A percentile compares a stretch with the other conserved stretches of the same genome.
phyloP scores from a whole-genome alignment of 1,284 basidiomycete species.

The Puccinia brachypodii region DNA sequence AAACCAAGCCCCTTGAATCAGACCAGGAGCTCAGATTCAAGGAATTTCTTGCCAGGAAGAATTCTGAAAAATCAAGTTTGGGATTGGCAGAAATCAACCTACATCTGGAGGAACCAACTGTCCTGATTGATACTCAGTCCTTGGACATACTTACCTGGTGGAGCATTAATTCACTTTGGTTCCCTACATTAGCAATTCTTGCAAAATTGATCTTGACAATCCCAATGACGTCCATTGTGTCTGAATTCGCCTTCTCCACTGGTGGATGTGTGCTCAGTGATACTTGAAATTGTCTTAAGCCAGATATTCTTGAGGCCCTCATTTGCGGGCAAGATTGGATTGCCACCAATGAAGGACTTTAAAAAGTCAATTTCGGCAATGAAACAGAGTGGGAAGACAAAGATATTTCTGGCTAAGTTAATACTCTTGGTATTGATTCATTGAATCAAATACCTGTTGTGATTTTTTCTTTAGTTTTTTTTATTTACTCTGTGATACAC shows the following conservation, averaged over 20 bases:
- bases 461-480: neutral
- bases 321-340: neutral
- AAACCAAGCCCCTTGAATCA: neutral
- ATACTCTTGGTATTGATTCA: too few species aligned
- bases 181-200: neutral
- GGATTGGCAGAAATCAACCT: neutral
- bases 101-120: neutral
- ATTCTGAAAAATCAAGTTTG: neutral
- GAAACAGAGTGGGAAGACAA: neutral
- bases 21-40: neutral
- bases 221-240: neutral
- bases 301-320: neutral
- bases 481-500: neutral
- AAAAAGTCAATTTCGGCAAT: neutral
- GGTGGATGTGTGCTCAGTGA: neutral
- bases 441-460: neutral
- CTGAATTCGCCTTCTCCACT: neutral
- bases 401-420: too few species aligned
- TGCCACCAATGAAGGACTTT: neutral
- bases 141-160: neutral
- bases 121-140: neutral
- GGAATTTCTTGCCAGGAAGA: neutral
- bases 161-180: neutral
- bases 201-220: neutral
- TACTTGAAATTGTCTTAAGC: neutral